Percentiles rank a stretch among this genome's conserved stretches.
These are phyloP conservation scores for Sphagnum magellanicum DNA, from an alignment of 228 moss, liverwort and hornwort genomes.

Conservation along the genomic window DNA sequence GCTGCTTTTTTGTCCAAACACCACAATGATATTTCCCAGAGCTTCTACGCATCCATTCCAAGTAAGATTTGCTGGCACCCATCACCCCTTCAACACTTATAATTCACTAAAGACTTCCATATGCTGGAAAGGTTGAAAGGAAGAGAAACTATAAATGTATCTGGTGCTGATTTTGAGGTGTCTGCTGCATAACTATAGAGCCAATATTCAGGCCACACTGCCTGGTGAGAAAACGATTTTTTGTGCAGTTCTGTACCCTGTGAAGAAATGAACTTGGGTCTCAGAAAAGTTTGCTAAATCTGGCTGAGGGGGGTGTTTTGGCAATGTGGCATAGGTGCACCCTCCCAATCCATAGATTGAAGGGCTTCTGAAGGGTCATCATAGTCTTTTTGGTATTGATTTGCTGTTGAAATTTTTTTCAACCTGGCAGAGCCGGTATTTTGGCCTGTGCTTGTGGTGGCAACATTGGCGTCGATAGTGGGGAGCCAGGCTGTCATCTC, in stretches of 20 bases:
- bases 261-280: too few relatives aligned
- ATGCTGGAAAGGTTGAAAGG: neutral
- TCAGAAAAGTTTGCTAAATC: too few relatives aligned
- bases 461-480: constrained; percentile 78
- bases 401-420: too few relatives aligned
- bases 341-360: too few relatives aligned
- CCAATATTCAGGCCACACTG: too few relatives aligned
- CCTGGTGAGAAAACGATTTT: too few relatives aligned
- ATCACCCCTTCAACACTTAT: neutral
- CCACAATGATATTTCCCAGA: constrained; percentile 24
- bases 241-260: too few relatives aligned
- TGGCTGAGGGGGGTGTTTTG: too few relatives aligned
- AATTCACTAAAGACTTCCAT: neutral
- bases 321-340: too few relatives aligned
- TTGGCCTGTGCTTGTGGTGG: constrained; percentile 79
- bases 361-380: too few relatives aligned
- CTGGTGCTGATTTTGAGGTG: too few relatives aligned
- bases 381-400: neutral
- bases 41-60: constrained; percentile 72
- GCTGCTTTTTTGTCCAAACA: constrained; percentile 79
- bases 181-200: too few relatives aligned
- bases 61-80: constrained; percentile 29
- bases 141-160: neutral
- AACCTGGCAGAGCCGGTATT: constrained; percentile 60
- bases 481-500: constrained; percentile 88